These are phyloP conservation scores for Volvariella surrecta DNA, from an alignment of 1,284 basidiomycete genomes.

Conservation along the genomic window DNA sequence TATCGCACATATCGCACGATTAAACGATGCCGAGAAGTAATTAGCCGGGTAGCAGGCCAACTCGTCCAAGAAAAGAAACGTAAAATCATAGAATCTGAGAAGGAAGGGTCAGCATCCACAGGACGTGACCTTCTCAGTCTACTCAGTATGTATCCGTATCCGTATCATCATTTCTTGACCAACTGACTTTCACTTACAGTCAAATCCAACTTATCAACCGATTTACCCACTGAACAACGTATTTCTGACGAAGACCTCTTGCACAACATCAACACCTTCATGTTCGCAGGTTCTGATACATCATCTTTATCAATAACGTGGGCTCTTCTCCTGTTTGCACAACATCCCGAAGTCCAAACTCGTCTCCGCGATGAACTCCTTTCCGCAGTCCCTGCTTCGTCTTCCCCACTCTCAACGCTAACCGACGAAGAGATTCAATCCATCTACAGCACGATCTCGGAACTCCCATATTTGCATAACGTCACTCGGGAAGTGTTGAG, in stretches of 20 bases:
- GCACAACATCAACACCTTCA: constrained; percentile 77
- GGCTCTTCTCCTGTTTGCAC: constrained; percentile 65
- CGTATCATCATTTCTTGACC: constrained; percentile 1
- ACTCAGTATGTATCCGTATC: constrained; percentile 36
- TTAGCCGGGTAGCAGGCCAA: constrained; percentile 56
- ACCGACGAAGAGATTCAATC: constrained; percentile 52
- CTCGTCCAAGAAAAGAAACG: constrained; percentile 65
- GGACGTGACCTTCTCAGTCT: constrained; percentile 63
- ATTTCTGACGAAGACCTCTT: constrained; percentile 78
- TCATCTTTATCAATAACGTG: constrained; percentile 73
- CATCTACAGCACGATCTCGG: constrained; percentile 46
- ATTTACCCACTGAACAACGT: constrained; percentile 55
- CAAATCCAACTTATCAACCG: constrained; percentile 61
- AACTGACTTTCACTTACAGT: constrained; percentile 31
- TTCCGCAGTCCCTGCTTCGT: constrained; percentile 16
- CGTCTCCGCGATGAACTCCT: constrained; percentile 57
- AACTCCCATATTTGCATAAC: constrained; percentile 69
- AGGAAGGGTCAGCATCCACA: constrained; percentile 33
- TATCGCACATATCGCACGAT: constrained; percentile 41
- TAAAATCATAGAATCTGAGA: constrained; percentile 51
- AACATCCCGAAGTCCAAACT: constrained; percentile 51
- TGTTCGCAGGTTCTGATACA: constrained; percentile 84
- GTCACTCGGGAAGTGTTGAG: constrained; percentile 69
- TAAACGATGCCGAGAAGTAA: constrained; percentile 48
- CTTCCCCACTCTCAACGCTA: constrained; percentile 21